A percentile compares a stretch with the other conserved stretches of the same genome.
Evolutionary conservation across 1,284 basidiomycete species (phyloP).

Genomic region (Pascua guehoae): DNA sequence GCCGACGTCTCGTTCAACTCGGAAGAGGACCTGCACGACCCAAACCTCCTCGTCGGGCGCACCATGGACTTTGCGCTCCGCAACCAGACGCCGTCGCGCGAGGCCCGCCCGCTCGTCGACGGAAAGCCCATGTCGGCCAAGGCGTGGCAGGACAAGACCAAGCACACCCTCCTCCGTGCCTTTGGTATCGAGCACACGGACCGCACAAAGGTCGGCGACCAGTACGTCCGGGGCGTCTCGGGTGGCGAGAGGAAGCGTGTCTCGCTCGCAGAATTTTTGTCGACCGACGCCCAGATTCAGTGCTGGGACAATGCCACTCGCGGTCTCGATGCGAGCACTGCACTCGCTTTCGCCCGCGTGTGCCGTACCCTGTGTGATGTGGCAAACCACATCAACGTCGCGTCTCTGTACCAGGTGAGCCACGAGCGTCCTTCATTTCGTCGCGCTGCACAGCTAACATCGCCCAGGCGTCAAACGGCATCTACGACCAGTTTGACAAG

Average conservation of each 20-base stretch:
- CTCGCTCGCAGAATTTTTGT: slow-evolving; percentile 67
- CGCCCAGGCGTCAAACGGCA: slow-evolving; percentile 49
- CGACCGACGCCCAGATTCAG: slow-evolving; percentile 58
- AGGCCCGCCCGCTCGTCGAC: not conserved
- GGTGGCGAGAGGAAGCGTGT: slow-evolving; percentile 69
- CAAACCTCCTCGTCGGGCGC: slow-evolving; percentile 19
- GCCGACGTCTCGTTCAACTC: slow-evolving; percentile 19
- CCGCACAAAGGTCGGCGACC: slow-evolving; percentile 71
- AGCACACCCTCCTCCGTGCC: slow-evolving; percentile 60
- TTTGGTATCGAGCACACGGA: slow-evolving; percentile 70
- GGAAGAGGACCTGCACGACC: slow-evolving; percentile 25
- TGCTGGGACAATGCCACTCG: slow-evolving; percentile 60
- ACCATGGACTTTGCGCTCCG: slow-evolving; percentile 22
- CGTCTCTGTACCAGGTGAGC: slow-evolving; percentile 67
- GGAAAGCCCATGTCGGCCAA: slow-evolving; percentile 35
- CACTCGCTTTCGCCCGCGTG: slow-evolving; percentile 70
- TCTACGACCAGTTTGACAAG: slow-evolving; percentile 57
- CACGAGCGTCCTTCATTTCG: too few species aligned
- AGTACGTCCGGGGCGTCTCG: slow-evolving; percentile 68
- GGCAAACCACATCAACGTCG: slow-evolving; percentile 69
- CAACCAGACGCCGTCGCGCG: slow-evolving; percentile 12
- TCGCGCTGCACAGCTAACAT: too few species aligned
- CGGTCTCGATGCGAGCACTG: slow-evolving; percentile 78
- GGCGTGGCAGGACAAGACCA: slow-evolving; percentile 51
- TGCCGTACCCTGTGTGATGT: slow-evolving; percentile 75